phyloP scores from a whole-genome alignment of 257 asterid species.

The Lycium ferocissimum region DNA sequence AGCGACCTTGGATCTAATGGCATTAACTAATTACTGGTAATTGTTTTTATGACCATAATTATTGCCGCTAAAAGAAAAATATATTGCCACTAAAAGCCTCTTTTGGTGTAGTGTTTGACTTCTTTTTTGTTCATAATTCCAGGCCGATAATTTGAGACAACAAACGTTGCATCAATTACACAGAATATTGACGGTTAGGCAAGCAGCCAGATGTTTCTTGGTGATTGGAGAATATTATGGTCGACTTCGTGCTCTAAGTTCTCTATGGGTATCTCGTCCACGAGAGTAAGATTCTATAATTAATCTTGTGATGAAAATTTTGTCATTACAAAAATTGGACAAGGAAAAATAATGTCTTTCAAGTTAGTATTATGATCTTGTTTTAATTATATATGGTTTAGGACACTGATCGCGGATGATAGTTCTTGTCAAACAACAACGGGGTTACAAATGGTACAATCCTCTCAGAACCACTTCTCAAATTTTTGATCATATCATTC shows the following conservation, averaged over 20 bases:
- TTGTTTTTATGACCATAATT: too few relatives aligned
- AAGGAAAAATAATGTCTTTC: neutral
- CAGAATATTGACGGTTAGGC: constrained; percentile 31
- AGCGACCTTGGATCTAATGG: too few relatives aligned
- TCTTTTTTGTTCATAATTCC: neutral
- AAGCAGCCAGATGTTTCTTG: constrained; percentile 34
- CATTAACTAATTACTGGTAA: too few relatives aligned
- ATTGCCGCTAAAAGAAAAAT: too few relatives aligned
- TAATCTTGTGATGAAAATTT: neutral
- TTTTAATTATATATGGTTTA: constrained; percentile 26
- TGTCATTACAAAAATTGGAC: neutral
- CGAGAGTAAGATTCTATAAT: constrained; percentile 29
- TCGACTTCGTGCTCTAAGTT: constrained; percentile 36
- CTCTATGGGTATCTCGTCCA: constrained; percentile 38
- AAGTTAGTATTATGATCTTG: neutral
- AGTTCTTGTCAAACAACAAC: constrained; percentile 61
- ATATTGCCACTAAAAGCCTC: too few relatives aligned
- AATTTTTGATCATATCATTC: constrained; percentile 51
- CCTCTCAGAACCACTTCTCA: constrained; percentile 63
- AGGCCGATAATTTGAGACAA: constrained; percentile 38
- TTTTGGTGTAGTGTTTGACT: neutral
- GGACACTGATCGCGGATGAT: constrained; percentile 54
- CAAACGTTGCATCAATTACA: constrained; percentile 33
- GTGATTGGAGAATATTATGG: constrained; percentile 34
- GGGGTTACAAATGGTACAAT: constrained; percentile 61